A percentile compares a stretch with the other conserved stretches of the same genome.
Evolutionary conservation across 768 basidiomycete species (phyloP).

Genomic region (Rhizopogon vesiculosus): DNA sequence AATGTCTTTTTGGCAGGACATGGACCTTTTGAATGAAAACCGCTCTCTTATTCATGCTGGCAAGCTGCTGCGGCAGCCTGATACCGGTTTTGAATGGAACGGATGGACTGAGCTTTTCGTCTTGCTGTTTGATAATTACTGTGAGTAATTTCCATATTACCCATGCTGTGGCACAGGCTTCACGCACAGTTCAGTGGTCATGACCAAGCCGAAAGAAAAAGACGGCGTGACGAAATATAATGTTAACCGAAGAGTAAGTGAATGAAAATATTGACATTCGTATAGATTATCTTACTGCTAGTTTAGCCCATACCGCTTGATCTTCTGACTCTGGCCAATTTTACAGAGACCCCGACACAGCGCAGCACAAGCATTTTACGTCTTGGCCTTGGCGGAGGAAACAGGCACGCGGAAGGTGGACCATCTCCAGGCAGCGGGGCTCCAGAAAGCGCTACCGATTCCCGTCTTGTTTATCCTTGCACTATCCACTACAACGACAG

Average conservation of each 20-base stretch:
- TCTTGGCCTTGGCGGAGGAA: constrained; percentile 44
- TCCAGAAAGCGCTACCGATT: constrained; percentile 48
- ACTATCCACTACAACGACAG: constrained; percentile 88
- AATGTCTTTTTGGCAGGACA: constrained; percentile 43
- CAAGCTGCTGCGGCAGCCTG: constrained; percentile 81
- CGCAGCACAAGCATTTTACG: constrained; percentile 71
- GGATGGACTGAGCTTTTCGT: constrained; percentile 90
- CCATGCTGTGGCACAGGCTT: constrained; percentile 5
- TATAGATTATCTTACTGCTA: background rate
- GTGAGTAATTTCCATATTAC: constrained; percentile 39
- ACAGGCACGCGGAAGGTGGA: constrained; percentile 25
- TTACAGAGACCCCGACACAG: constrained; percentile 75
- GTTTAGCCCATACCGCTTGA: constrained; percentile 88
- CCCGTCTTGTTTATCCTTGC: constrained; percentile 80
- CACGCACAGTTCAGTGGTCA: constrained; percentile 54
- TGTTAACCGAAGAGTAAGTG: constrained; percentile 72
- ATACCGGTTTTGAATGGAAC: constrained; percentile 82
- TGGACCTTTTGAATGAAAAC: constrained; percentile 83
- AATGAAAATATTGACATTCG: background rate
- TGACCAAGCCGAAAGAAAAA: constrained; percentile 81
- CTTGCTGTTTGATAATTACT: constrained; percentile 91
- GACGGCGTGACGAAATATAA: constrained; percentile 73
- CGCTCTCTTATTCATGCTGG: constrained; percentile 82
- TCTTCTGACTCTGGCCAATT: constrained; percentile 79
- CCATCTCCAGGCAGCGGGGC: constrained; percentile 23